These are phyloP conservation scores for Setaria italica DNA, from an alignment of 202 grass and related monocot species.

Conservation along the genomic window DNA sequence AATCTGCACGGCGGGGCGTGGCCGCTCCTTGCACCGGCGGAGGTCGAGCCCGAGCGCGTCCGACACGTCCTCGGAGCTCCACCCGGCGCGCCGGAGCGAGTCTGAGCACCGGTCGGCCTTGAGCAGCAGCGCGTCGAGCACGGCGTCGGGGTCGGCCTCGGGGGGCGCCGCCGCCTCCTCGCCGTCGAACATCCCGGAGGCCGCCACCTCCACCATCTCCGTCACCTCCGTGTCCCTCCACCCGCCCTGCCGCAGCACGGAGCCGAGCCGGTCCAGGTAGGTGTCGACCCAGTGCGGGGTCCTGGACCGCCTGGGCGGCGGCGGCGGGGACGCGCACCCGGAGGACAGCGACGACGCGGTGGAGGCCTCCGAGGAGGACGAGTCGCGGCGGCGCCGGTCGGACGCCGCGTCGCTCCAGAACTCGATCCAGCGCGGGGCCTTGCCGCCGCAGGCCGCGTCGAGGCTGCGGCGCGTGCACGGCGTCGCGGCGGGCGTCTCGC, in stretches of 20 bases:
- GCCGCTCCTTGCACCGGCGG: conserved; percentile 48
- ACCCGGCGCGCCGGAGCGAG: conserved; percentile 72
- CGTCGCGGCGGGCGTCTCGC: conserved; percentile 2
- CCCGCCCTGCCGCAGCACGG: conserved; percentile 64
- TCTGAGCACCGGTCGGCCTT: conserved; percentile 73
- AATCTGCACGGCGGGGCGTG: conserved; percentile 35
- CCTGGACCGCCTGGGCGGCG: conserved; percentile 13
- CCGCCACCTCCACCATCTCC: conserved; percentile 71
- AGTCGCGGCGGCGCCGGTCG: conserved; percentile 77
- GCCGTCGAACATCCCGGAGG: conserved; percentile 62
- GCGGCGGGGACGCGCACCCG: conserved; percentile 36
- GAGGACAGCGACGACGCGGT: conserved; percentile 59
- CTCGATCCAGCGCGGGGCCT: conserved; percentile 81
- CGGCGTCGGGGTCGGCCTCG: conserved; percentile 47
- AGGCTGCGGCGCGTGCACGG: conserved; percentile 70
- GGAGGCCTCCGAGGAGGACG: conserved; percentile 77
- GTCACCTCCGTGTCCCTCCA: conserved; percentile 76
- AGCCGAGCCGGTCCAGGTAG: conserved; percentile 71
- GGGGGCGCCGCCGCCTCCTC: not conserved
- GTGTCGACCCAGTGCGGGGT: conserved; percentile 67
- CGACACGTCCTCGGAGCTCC: conserved; percentile 84
- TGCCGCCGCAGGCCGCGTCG: conserved; percentile 63
- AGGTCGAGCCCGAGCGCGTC: conserved; percentile 72
- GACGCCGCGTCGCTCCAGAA: conserved; percentile 89
- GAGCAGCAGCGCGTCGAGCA: conserved; percentile 76